Base-by-base conservation (phyloP, 2,329 filamentous ascomycete species). In the Cladosporium sphaerospermum region DNA sequence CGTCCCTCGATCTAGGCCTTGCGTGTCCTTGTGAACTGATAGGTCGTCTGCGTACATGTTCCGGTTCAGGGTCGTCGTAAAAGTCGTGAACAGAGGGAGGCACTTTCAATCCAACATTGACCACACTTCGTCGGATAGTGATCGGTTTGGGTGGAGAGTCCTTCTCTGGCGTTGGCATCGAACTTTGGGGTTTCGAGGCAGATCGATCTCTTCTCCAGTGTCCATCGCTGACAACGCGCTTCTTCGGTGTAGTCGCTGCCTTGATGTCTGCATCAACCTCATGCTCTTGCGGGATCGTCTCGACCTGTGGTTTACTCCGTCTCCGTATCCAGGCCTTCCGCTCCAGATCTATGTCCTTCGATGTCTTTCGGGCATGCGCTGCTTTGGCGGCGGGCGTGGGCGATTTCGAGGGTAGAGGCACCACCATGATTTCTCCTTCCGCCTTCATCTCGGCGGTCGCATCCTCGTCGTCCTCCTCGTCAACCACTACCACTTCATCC, bases 171-270 rank as follows among this genome's bases (percentile, higher is more conserved):
- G 52, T 39, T 41, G 61, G 59, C 40, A 60, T 58, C 41, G 61
- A 64, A 31, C 37, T 34, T 10, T 43, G 31, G 9, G 48, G 32
- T 13, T 51, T 51, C 11, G 48, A 51, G 28, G 57, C 49, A 10
- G 58, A 53, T 13, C 61, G 60, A 52, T 70, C 67, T 50, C 63
- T 64, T 23, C 66, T 61, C 88, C 92, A 97, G 71, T 96, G 88
- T 52, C 88, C 86, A 72, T 97, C 92, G 67, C 91, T 96, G 56
- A 96, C 83, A 51, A 97, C 89, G 58, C 91, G 83, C 77, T 95
- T 96, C 72, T 89, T 90, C 13, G 92, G 92, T 43, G 88, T 82
- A 46, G 76, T 82, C 66, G 71, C 77, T 61, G 71, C 74, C 65
- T 66, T 74, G 56, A 68, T 69, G 8, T 77, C 75, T 10, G 70